These are phyloP conservation scores for Cenchrus fungigraminus DNA, from an alignment of 176 grass and related monocot genomes.

Conservation along the genomic window DNA sequence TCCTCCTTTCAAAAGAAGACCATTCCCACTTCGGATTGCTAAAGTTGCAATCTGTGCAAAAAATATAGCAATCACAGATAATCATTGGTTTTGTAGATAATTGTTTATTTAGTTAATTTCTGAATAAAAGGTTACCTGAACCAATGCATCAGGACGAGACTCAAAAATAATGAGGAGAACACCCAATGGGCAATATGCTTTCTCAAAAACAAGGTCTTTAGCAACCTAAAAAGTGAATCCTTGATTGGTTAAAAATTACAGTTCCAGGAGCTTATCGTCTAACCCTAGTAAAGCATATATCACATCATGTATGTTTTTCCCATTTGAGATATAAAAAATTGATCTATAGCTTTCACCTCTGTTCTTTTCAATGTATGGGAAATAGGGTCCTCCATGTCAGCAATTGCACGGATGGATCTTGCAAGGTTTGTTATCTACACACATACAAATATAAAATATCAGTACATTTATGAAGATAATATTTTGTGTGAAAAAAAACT, in stretches of 20 bases:
- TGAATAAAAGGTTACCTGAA: slow-evolving; percentile 66
- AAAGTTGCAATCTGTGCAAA: slow-evolving; percentile 79
- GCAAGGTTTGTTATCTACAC: slow-evolving; percentile 83
- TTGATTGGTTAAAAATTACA: slow-evolving; percentile 11
- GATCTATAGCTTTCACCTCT: slow-evolving; percentile 61
- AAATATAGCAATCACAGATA: slow-evolving; percentile 25
- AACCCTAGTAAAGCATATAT: not conserved
- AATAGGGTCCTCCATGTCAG: slow-evolving; percentile 97
- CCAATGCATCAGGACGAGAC: slow-evolving; percentile 93
- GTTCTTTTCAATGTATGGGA: slow-evolving; percentile 85
- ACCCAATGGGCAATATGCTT: slow-evolving; percentile 84
- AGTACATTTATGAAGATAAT: not conserved
- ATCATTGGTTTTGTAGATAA: slow-evolving; percentile 15
- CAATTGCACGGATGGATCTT: slow-evolving; percentile 76
- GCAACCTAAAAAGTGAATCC: slow-evolving; percentile 60
- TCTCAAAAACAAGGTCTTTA: slow-evolving; percentile 86
- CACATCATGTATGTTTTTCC: not conserved
- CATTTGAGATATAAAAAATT: slow-evolving; percentile 1
- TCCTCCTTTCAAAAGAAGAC: slow-evolving; percentile 97
- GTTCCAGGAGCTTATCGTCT: not conserved
- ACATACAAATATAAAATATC: slow-evolving; percentile 12
- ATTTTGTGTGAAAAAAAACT: not conserved
- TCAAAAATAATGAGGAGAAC: slow-evolving; percentile 97
- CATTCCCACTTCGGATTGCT: slow-evolving; percentile 93
- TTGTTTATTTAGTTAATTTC: not conserved